These are phyloP conservation scores for Madurella mycetomatis DNA, from an alignment of 2,329 filamentous ascomycete species.

Conservation along the genomic window DNA sequence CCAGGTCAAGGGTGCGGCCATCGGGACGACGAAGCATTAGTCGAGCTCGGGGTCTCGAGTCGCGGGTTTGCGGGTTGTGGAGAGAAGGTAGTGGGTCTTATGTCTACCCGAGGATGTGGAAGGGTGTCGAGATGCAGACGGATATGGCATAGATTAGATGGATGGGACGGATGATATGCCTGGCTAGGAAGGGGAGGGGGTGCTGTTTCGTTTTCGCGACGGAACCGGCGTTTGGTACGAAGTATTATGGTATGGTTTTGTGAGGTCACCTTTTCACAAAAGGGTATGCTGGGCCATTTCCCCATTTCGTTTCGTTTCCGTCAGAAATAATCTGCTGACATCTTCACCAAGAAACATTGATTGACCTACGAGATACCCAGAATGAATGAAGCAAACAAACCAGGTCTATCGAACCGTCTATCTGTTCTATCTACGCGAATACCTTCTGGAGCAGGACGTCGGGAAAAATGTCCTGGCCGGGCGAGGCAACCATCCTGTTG, in stretches of 20 bases:
- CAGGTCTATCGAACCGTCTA: conserved; percentile 7
- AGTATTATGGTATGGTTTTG: not conserved
- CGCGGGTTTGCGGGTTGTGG: no score
- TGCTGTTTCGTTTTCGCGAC: not conserved
- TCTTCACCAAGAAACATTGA: conserved; percentile 11
- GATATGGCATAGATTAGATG: no score
- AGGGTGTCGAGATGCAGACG: no score
- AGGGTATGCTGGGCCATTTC: conserved; percentile 19
- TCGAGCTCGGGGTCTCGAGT: not conserved
- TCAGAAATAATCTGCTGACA: conserved; percentile 19
- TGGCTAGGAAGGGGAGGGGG: not conserved
- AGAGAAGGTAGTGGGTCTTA: no score
- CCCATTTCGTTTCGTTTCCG: not conserved
- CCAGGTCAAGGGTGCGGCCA: conserved; percentile 77
- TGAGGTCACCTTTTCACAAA: conserved; percentile 1
- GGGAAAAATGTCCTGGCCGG: conserved; percentile 64
- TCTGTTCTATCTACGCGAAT: conserved; percentile 45
- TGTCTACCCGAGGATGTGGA: no score
- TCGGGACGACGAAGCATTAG: conserved; percentile 80
- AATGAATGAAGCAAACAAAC: conserved; percentile 5
- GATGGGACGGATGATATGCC: no score
- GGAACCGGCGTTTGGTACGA: not conserved
- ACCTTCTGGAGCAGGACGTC: conserved; percentile 60
- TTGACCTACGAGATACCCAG: conserved; percentile 19
- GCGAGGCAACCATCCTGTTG: conserved; percentile 65